phyloP scores from a whole-genome alignment of 2,329 filamentous ascomycete species.

The Hypomyces perniciosus region DNA sequence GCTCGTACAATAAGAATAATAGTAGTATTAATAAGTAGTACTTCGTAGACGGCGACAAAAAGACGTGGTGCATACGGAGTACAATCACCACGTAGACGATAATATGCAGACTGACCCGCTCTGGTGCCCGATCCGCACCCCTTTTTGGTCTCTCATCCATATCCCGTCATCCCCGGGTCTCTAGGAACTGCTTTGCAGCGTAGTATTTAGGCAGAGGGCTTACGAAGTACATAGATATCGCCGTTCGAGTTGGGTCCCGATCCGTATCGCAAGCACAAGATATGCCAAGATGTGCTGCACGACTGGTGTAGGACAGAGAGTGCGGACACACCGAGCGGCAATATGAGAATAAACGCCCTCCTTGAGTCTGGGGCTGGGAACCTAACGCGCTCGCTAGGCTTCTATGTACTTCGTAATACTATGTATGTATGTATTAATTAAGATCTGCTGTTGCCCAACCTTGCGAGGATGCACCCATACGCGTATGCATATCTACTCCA shows the following conservation, averaged over 20 bases:
- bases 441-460: slow-evolving; percentile 2
- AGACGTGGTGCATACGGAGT: too few species aligned
- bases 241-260: too few species aligned
- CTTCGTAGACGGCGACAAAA: too few species aligned
- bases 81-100: too few species aligned
- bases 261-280: too few species aligned
- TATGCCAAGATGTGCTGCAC: too few species aligned
- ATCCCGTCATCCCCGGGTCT: not conserved
- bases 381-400: too few species aligned
- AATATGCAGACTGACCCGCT: not conserved
- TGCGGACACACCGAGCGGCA: too few species aligned
- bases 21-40: not conserved
- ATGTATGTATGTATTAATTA: not conserved
- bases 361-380: too few species aligned
- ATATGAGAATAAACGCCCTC: too few species aligned
- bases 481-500: not conserved
- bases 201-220: not conserved
- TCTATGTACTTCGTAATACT: not conserved
- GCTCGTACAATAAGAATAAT: not conserved
- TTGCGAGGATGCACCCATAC: not conserved
- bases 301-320: too few species aligned
- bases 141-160: not conserved
- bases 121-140: not conserved
- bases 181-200: not conserved
- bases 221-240: too few species aligned